Conservation (phyloP, 2,329 filamentous ascomycete genomes). For the Drechslerella dactyloides region DNA sequence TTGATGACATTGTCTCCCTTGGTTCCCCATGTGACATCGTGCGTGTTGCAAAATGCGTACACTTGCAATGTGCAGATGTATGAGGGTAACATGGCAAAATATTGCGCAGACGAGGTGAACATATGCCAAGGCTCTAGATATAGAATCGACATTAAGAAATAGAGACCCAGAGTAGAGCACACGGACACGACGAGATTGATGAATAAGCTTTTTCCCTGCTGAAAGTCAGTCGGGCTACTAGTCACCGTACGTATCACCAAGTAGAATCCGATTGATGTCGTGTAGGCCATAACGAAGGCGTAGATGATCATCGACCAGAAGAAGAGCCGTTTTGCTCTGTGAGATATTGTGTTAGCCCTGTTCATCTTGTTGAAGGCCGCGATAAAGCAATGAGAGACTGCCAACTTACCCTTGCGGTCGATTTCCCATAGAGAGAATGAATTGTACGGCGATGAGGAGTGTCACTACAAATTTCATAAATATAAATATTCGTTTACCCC, state of each 20-base stretch:
- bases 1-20: slow-evolving; percentile 96
- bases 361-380: no score
- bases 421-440: slow-evolving; percentile 95
- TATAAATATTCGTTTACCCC: slow-evolving; percentile 83
- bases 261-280: slow-evolving; percentile 84
- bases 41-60: slow-evolving; percentile 98
- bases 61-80: slow-evolving; percentile 98
- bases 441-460: slow-evolving; percentile 89
- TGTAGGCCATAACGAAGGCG: slow-evolving; percentile 93
- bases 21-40: slow-evolving; percentile 98
- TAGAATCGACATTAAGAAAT: slow-evolving; percentile 94
- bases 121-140: slow-evolving; percentile 99
- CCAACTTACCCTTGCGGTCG: slow-evolving; percentile 77
- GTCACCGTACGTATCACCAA: slow-evolving; percentile 84
- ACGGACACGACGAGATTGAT: slow-evolving; percentile 91
- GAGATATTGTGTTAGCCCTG: slow-evolving; percentile 7
- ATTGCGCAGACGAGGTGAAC: slow-evolving; percentile 88
- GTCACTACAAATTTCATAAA: slow-evolving; percentile 84
- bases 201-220: slow-evolving; percentile 84
- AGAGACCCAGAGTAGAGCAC: slow-evolving; percentile 87
- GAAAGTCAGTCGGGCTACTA: slow-evolving; percentile 61
- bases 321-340: slow-evolving; percentile 81
- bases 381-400: slow-evolving; percentile 11
- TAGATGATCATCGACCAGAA: slow-evolving; percentile 88
- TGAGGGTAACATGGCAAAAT: slow-evolving; percentile 86